A percentile compares a stretch with the other conserved stretches of the same genome.
These are phyloP conservation scores for Lupinus albus DNA, from an alignment of 306 rosid species.

Conservation along the genomic window DNA sequence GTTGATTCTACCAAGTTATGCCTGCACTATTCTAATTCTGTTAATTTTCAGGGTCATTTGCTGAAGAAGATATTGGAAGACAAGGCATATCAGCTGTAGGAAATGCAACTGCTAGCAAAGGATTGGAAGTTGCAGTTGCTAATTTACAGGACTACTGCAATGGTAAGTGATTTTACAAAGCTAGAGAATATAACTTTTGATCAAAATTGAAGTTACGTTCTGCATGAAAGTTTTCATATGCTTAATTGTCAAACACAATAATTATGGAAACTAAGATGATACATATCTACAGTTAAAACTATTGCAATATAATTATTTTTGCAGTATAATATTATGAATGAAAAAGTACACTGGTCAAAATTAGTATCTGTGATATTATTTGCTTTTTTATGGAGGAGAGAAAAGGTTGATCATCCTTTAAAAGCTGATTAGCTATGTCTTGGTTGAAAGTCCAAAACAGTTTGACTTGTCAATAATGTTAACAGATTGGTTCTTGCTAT, in stretches of 20 bases:
- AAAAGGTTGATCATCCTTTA: background rate
- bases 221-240: background rate
- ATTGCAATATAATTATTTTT: conserved; percentile 6
- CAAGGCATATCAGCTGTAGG: conserved; percentile 67
- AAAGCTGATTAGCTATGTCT: conserved; percentile 25
- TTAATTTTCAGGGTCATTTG: conserved; percentile 77
- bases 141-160: conserved; percentile 99
- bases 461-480: conserved; percentile 7
- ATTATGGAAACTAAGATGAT: conserved; percentile 12
- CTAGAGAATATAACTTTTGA: background rate
- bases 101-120: conserved; percentile 92
- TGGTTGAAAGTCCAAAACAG: conserved; percentile 19
- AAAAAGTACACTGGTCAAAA: conserved; percentile 1
- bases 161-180: conserved; percentile 52
- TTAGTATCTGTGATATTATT: conserved; percentile 2
- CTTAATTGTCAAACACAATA: conserved; percentile 22
- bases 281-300: conserved; percentile 24
- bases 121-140: conserved; percentile 97
- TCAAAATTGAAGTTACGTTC: background rate
- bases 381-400: conserved; percentile 23
- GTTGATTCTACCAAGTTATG: too few species aligned
- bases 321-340: conserved; percentile 9
- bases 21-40: conserved; percentile 28
- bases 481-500: conserved; percentile 17
- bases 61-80: conserved; percentile 98